A percentile compares a stretch with the other conserved stretches of the same genome.
These are phyloP conservation scores for Hanseniaspora meyeri DNA, from an alignment of 805 yeast species.

Conservation along the genomic window DNA sequence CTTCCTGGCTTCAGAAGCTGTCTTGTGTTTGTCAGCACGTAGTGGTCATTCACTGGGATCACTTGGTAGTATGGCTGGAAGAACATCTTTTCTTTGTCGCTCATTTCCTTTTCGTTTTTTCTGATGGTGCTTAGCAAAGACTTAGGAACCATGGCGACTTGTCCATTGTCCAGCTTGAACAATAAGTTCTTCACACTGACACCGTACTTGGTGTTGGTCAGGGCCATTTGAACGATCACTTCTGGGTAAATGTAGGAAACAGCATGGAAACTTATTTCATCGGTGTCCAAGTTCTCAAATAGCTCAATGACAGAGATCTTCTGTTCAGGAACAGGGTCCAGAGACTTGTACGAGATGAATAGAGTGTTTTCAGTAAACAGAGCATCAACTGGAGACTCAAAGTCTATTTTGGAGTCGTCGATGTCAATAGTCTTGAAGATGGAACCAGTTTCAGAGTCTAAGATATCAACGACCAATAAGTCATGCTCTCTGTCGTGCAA, in stretches of 20 bases:
- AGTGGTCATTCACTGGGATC: conserved; percentile 37
- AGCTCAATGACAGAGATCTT: conserved; percentile 64
- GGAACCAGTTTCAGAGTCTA: conserved; percentile 64
- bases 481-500: conserved; percentile 21
- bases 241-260: conserved; percentile 56
- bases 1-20: conserved; percentile 26
- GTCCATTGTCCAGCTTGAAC: conserved; percentile 46
- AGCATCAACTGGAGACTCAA: conserved; percentile 36
- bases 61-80: conserved; percentile 55
- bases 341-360: conserved; percentile 50
- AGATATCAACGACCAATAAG: conserved; percentile 36
- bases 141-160: conserved; percentile 60
- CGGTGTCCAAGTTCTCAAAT: conserved; percentile 36
- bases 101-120: conserved; percentile 42
- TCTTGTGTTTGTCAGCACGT: conserved; percentile 42
- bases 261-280: conserved; percentile 25
- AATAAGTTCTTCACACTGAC: conserved; percentile 58
- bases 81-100: conserved; percentile 39
- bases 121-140: conserved; percentile 56
- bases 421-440: conserved; percentile 36
- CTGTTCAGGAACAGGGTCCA: conserved; percentile 38
- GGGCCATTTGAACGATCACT: conserved; percentile 37
- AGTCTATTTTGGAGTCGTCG: conserved; percentile 25
- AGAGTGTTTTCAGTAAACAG: conserved; percentile 77
- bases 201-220: conserved; percentile 51